Base-by-base conservation (phyloP, 768 basidiomycete species). In the Phaffia australis region DNA sequence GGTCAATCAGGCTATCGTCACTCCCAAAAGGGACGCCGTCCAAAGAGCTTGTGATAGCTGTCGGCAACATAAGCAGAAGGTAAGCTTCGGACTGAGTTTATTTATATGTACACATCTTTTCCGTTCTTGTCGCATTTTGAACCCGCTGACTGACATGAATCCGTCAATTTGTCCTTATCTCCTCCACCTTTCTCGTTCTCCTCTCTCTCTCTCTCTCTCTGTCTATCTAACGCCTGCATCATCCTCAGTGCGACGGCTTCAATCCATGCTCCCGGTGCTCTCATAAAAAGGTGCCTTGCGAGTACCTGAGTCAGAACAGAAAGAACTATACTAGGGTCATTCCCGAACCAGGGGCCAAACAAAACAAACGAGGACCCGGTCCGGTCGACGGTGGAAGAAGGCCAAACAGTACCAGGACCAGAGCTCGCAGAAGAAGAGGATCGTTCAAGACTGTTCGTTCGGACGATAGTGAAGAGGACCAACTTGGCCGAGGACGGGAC, bases 1-100 rank as follows among this genome's bases (percentile, higher is more conserved):
- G 35, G n/a, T 60, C 23, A 48, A 60, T 49, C 9, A 35, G 46
- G 47, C 19, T 49, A 6, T 47, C 19, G 29, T 27, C 16, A 23
- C 59, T 23, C 59, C 59, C 16, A 60, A 48, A 29, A 35, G 59
- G 32, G 47, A 60, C 47, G 59, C 59, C 59, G 59, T 60, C 42
- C 59, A 60, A 46, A 35, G 46, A 4, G 59, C 59, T 18, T 60
- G 59, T 49, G 59, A 60, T 49, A 18, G 18, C 9, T 60, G 59
- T 49, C 32, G 59, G 7, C 11, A 46, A 27, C 21, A 46, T 21
- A 60, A 60, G 59, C 59, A 60, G 23, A 60, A 60, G 59, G 59
- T 60, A 2, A 35, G 21, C 29, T 49, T 42, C 35, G 11, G 4
- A 42, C 11, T 11, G 11, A 5, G 6, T 42, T 42, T 42, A 4